Base-by-base conservation (phyloP, 1,284 basidiomycete genomes). In the Hemileia vastatrix region DNA sequence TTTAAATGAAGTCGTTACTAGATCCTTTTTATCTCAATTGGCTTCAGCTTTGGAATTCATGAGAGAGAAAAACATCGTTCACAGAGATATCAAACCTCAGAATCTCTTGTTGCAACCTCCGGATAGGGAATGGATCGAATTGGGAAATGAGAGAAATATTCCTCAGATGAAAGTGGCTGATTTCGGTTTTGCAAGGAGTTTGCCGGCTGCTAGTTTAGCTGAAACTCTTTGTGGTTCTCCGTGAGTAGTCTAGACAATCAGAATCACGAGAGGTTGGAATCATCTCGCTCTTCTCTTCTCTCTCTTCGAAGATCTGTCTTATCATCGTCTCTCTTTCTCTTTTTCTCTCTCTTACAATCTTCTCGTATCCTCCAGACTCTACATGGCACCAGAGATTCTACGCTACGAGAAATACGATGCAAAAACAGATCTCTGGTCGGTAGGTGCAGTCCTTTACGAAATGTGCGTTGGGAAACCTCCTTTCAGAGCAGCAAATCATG, bases 321-420 rank as follows among this genome's bases (percentile, higher is more conserved):
- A 27, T 27, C 27, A 27, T 27, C 27, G 27, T 27, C 27, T 27
- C 27, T 27, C 27, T 27, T 27, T 27, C 27, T 27, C 27, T 27
- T 27, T 27, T 27, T 27, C 27, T 27, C 27, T 27, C 27, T 27
- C 27, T 27, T 27, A 27, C 27, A 27, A 27, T n/a, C n/a, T n/a
- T n/a, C n/a, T n/a, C n/a, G n/a, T n/a, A 11, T 11, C 4, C 2
- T 40, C n/a, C 68, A 90, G 88, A 52, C 78, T 98, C 32, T 98
- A 98, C 78, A 98, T 97, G 94, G 94, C 94, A 0, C 94, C 94
- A 0, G 94, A 98, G 78, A 97, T 98, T 67, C 79, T 98, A 19
- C 84, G 89, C 21, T 96, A 95, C 76, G 88, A 97, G 78, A 94
- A 94, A 77, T 97, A 98, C 77, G 91, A 96, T 75, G 92, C 92